A percentile compares a stretch with the other conserved stretches of the same genome.
Evolutionary conservation across 441 rosid species (phyloP).

Genomic region (Erodium trifolium): DNA sequence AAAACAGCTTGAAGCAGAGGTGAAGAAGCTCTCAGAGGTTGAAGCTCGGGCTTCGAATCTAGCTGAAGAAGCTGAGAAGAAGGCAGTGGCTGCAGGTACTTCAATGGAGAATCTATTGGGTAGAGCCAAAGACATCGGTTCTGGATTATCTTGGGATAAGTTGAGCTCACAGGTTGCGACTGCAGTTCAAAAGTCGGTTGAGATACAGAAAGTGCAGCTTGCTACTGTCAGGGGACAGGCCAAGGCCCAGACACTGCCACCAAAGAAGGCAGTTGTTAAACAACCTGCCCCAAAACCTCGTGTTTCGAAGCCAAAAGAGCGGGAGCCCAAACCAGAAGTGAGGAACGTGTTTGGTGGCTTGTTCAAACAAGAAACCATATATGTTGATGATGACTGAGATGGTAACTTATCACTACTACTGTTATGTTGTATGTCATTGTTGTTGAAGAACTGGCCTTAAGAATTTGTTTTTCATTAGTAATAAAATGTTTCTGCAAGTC

Average conservation of each 20-base stretch:
- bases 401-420: background rate
- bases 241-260: constrained; percentile 54
- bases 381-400: constrained; percentile 67
- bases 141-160: constrained; percentile 67
- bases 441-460: background rate
- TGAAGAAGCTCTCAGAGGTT: constrained; percentile 47
- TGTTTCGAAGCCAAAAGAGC: constrained; percentile 22
- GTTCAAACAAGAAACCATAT: constrained; percentile 85
- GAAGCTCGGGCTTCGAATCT: constrained; percentile 25
- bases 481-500: background rate
- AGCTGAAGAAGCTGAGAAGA: constrained; percentile 43
- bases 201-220: constrained; percentile 51
- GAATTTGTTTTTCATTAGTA: background rate
- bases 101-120: constrained; percentile 40
- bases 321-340: constrained; percentile 43
- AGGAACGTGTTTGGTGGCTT: constrained; percentile 79
- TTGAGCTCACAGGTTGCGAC: constrained; percentile 54
- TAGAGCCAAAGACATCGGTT: constrained; percentile 57
- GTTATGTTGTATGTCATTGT: background rate
- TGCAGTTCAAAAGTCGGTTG: constrained; percentile 35
- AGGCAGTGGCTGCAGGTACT: constrained; percentile 49
- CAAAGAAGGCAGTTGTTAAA: constrained; percentile 53
- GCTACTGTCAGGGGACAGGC: constrained; percentile 87
- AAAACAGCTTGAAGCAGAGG: constrained; percentile 41
- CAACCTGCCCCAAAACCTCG: constrained; percentile 24